These are phyloP conservation scores for Thelonectria discophora DNA, from an alignment of 2,329 filamentous ascomycete genomes.

Conservation along the genomic window DNA sequence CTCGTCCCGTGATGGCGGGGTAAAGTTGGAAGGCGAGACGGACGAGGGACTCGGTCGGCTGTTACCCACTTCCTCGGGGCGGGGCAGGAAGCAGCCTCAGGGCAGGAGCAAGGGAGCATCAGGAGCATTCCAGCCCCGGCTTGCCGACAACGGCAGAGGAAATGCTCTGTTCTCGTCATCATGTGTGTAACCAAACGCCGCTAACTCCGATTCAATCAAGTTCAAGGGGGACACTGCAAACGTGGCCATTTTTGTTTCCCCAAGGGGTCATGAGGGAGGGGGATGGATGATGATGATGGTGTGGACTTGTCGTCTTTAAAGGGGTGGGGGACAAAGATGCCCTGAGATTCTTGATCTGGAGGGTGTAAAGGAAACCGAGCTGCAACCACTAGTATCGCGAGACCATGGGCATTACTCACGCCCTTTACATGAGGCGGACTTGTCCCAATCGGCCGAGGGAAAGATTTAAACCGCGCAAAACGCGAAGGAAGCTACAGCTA, in stretches of 20 bases:
- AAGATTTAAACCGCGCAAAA: slow-evolving; percentile 26
- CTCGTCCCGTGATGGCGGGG: slow-evolving; percentile 36
- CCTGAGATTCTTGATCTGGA: no score
- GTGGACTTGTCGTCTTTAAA: slow-evolving; percentile 11
- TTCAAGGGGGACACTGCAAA: slow-evolving; percentile 26
- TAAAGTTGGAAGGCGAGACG: slow-evolving; percentile 13
- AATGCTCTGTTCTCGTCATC: no score
- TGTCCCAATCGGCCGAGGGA: slow-evolving; percentile 8
- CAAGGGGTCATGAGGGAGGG: slow-evolving; percentile 8
- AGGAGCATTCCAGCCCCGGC: slow-evolving; percentile 8
- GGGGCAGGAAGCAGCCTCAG: slow-evolving; percentile 12
- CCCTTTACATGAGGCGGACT: neutral
- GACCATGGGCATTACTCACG: neutral
- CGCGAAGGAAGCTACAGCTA: neutral
- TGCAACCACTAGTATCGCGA: neutral
- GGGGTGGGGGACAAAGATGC: neutral
- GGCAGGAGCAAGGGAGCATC: neutral
- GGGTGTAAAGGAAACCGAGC: no score
- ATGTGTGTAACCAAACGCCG: slow-evolving; percentile 9
- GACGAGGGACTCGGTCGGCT: neutral
- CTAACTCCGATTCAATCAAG: no score
- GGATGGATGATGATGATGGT: slow-evolving; percentile 3
- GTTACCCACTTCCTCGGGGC: slow-evolving; percentile 10
- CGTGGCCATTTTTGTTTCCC: no score
- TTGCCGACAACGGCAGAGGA: slow-evolving; percentile 24